Base-by-base conservation (phyloP, 2,329 filamentous ascomycete genomes). In the Arthrobotrys conoides region DNA sequence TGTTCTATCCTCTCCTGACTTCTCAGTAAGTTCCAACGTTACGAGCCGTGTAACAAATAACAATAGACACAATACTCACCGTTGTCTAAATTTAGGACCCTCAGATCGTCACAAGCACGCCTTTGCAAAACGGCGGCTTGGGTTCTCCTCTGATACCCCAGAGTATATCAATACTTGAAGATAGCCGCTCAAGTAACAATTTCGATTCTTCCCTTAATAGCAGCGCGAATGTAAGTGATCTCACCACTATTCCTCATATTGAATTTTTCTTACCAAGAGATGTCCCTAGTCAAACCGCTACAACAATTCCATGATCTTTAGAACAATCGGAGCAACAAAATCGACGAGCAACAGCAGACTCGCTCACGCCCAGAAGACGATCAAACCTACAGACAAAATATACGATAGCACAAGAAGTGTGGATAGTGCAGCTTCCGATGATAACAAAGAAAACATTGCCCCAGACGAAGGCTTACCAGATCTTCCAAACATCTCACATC, bases 381-480 rank as follows among this genome's bases (percentile, higher is more conserved):
- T 9, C 4, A 18, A 30, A 1, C 12, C 2, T 6, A 10, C 14
- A 14, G 64, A 68, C 0, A 41, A 68, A 22, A 68, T 8, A 30
- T 41, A 51, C 8, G 16, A 44, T 20, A 18, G 18, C 3, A 36
- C 24, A 6, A 9, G n/a, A 16, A 33, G 12, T 36, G 55, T 38
- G 44, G 22, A 44, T 8, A 36, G 16, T 16, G 6, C 53, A 5
- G 18, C 36, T n/a, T 27, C 61, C 8, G 66, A 71, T 22, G 67
- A 71, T 24, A 71, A 77, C 49, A 77, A 77, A 38, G 73, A 77
- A 33, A 77, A 77, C 24, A 71, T 77, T 44, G 49, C 49, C 8
- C 73, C 73, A 0, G 33, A 63, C 18, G 27, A 48, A 44, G 10
- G 8, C 22, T 5, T 33, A 16, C 64, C 22, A 18, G 22, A 64